Conservation (phyloP, 2,329 filamentous ascomycete genomes). For the Chaetomium sp. region DNA sequence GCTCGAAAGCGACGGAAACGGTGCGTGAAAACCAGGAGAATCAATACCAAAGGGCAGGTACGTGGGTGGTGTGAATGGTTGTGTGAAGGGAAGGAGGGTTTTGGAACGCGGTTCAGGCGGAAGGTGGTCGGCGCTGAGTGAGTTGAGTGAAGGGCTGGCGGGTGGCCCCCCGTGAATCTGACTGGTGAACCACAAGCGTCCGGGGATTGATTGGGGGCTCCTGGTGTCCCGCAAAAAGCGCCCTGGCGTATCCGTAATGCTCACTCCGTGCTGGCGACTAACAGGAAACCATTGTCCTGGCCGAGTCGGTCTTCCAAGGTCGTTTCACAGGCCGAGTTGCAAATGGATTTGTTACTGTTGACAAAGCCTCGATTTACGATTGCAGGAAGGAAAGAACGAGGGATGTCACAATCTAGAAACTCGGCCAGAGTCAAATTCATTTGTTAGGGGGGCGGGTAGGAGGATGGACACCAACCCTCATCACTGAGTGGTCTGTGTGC, state of each 20-base stretch:
- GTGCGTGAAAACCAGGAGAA: conserved; percentile 9
- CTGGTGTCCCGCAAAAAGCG: not conserved
- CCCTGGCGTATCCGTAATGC: not conserved
- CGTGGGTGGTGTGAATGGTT: not conserved
- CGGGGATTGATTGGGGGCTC: not conserved
- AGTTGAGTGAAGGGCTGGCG: conserved; percentile 6
- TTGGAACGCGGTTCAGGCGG: not conserved
- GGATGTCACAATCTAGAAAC: conserved; percentile 1
- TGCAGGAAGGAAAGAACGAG: not conserved
- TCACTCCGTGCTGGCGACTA: not conserved
- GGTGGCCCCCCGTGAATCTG: conserved; percentile 9
- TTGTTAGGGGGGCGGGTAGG: not conserved
- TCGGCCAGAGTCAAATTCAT: conserved; percentile 1
- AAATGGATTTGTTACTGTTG: not conserved
- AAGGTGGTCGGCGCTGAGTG: conserved; percentile 1
- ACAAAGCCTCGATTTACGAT: not conserved
- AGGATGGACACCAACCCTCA: not conserved
- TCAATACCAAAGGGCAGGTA: no score
- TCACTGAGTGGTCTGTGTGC: conserved; percentile 10
- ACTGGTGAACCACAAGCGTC: conserved; percentile 10
- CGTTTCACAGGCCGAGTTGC: not conserved
- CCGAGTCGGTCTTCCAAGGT: not conserved
- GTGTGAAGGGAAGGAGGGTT: not conserved
- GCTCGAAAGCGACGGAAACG: conserved; percentile 9
- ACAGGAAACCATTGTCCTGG: not conserved